phyloP scores from a whole-genome alignment of 208 protist genomes.

The Giardia muris region DNA sequence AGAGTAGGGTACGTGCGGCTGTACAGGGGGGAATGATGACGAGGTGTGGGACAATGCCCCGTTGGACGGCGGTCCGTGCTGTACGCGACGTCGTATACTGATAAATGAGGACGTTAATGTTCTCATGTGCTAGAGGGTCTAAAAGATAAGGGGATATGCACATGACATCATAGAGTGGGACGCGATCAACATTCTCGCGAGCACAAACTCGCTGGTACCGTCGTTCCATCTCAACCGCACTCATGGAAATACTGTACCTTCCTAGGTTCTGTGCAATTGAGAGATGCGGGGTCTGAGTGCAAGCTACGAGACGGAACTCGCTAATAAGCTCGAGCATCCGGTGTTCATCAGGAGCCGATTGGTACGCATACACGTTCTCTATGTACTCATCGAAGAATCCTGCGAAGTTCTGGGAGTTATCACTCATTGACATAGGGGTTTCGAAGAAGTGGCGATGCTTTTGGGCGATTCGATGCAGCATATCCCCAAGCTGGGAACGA shows the following conservation, averaged over 20 bases:
- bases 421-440: too few species aligned
- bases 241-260: not conserved
- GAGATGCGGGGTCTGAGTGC: not conserved
- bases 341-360: not conserved
- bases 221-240: not conserved
- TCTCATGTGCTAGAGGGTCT: not conserved
- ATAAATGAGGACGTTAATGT: not conserved
- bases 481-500: not conserved
- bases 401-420: not conserved
- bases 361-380: not conserved
- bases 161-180: not conserved
- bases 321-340: not conserved
- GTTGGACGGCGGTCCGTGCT: not conserved
- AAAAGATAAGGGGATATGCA: not conserved
- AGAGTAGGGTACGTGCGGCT: not conserved
- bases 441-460: too few species aligned
- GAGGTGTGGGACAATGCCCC: not conserved
- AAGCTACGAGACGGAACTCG: not conserved
- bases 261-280: not conserved
- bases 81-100: not conserved
- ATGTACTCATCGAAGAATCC: not conserved
- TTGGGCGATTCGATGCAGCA: not conserved
- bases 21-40: not conserved
- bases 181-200: not conserved
- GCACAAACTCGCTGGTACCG: not conserved